Percentiles rank a stretch among this genome's conserved stretches.
Evolutionary conservation across 1,139 yeast species (phyloP).

Genomic region (Kurtzmaniella quercitrusa): DNA sequence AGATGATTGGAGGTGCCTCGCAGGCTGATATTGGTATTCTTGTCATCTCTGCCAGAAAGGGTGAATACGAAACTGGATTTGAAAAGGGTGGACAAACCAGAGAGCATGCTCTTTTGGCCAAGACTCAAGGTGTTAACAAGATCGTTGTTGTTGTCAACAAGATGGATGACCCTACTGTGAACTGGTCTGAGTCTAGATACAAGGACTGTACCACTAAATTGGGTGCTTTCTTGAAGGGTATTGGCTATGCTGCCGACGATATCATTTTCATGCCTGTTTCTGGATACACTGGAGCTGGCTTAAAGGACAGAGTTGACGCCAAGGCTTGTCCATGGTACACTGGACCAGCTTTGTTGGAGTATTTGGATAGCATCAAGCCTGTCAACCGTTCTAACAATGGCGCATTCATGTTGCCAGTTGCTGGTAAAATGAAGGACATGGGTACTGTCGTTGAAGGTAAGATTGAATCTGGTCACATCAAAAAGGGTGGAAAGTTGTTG

Average conservation of each 20-base stretch:
- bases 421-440: conserved; percentile 92
- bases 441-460: conserved; percentile 98
- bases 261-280: conserved; percentile 94
- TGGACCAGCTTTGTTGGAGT: conserved; percentile 91
- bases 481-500: conserved; percentile 69
- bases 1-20: conserved; percentile 99
- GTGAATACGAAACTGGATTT: conserved; percentile 98
- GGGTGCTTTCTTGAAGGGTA: conserved; percentile 73
- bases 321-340: conserved; percentile 86
- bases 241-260: conserved; percentile 86
- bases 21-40: conserved; percentile 98
- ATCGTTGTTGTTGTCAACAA: conserved; percentile 91
- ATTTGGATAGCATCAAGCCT: conserved; percentile 75
- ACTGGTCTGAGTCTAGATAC: conserved; percentile 94
- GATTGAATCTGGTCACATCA: conserved; percentile 91
- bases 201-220: conserved; percentile 90
- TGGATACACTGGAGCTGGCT: conserved; percentile 95
- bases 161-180: conserved; percentile 98
- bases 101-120: conserved; percentile 96
- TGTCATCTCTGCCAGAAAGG: conserved; percentile 97
- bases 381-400: conserved; percentile 85
- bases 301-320: conserved; percentile 75
- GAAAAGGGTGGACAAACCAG: conserved; percentile 99
- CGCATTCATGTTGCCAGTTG: conserved; percentile 95
- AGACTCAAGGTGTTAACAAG: conserved; percentile 95